Evolutionary conservation across 169 alveolate genomes (phyloP), one percentile per base, ranked within the genome.

Genomic region (Cryptosporidium meleagridis): DNA sequence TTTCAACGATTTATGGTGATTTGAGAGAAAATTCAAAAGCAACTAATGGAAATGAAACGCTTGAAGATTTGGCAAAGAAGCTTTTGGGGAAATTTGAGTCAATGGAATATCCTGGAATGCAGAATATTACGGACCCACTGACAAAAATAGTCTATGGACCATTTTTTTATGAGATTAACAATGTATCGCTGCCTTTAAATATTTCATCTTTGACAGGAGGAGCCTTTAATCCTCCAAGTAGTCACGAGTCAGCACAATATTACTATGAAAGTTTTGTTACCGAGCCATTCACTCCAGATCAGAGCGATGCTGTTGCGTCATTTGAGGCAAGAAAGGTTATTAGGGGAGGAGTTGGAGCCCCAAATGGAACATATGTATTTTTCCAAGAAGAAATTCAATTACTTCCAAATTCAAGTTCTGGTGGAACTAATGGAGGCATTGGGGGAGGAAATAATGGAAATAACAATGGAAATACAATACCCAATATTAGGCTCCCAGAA

Each of bases 281-380:
- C 0, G 89, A 80, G 65, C 89, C 89, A 16, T 80, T 80, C 62
- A 44, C 39, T 23, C 80, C 89, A 4, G 89, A 62, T 7, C 39
- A 39, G n/a, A 65, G 75, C 1, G 75, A 65, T 35, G 26, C 59
- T 3, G 29, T 67, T n/a, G 58, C 89, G 31, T 37, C 75, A 39
- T 80, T 80, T 80, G 89, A 80, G 33, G 73, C 89, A 10, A 59
- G 89, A 29, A 80, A 80, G 14, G 75, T 80, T 16, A 80, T 80
- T 18, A 80, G 89, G 23, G 89, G 89, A 26, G 89, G 89, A 41
- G 89, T 80, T 41, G 89, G 89, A 23, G 89, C 89, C 29, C 89
- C 72, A 12, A 80, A 80, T 48, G 89, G 89, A 7, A 80, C 89
- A 1, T 80, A 80, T 62, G 75, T 80, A 1, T 80, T 80, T 48